phyloP scores from a whole-genome alignment of 148 eudicot species.

The Rhododendron ovatum region DNA sequence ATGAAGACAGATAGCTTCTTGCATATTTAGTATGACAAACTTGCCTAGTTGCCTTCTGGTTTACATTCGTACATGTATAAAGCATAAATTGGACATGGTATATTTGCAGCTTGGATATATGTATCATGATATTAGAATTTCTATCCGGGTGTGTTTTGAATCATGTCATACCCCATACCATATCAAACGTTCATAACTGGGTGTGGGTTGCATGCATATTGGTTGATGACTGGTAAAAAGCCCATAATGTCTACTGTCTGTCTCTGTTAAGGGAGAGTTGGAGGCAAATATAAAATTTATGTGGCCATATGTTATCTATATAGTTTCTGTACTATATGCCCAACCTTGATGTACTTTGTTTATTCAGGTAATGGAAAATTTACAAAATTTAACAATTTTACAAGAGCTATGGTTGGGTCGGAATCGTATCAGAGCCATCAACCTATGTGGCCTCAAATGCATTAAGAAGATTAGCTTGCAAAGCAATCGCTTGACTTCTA shows the following conservation, averaged over 20 bases:
- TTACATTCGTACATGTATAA: neutral
- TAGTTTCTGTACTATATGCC: neutral
- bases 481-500: conserved; percentile 88
- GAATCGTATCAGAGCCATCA: conserved; percentile 71
- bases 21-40: neutral
- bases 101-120: neutral
- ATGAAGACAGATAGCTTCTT: neutral
- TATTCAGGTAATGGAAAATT: conserved; percentile 82
- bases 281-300: neutral
- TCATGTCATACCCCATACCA: neutral
- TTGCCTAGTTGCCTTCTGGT: neutral
- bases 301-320: neutral
- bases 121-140: neutral
- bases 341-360: neutral
- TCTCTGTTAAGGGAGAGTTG: neutral
- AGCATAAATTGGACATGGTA: neutral
- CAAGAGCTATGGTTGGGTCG: conserved; percentile 98
- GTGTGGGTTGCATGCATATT: neutral
- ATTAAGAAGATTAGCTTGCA: conserved; percentile 91
- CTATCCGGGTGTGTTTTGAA: neutral
- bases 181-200: neutral
- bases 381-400: conserved; percentile 55
- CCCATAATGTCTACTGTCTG: neutral
- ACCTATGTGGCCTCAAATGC: conserved; percentile 88
- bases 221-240: neutral